Percentiles rank a stretch among this genome's conserved stretches.
These are phyloP conservation scores for Staphylotrichum longicolle DNA, from an alignment of 495 filamentous ascomycete species.

Conservation along the genomic window DNA sequence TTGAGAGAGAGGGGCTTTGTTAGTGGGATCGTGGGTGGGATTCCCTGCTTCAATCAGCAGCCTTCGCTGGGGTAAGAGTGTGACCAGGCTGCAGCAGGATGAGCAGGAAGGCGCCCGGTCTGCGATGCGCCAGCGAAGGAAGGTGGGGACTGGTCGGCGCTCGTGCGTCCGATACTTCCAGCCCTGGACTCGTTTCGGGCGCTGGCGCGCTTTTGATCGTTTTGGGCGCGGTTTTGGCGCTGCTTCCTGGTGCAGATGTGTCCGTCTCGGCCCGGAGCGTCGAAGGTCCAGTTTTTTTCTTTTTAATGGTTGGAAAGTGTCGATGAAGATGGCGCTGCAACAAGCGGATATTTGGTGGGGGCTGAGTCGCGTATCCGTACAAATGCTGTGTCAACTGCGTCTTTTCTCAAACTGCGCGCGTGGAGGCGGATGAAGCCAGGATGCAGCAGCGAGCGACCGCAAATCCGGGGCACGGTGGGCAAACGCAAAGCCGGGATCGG, in stretches of 20 bases:
- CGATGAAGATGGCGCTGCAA: neutral
- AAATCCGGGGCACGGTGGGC: slow-evolving; percentile 14
- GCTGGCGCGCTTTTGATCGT: slow-evolving; percentile 8
- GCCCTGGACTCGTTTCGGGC: slow-evolving; percentile 18
- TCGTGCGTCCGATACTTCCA: slow-evolving; percentile 27
- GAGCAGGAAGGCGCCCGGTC: slow-evolving; percentile 12
- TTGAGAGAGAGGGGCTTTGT: neutral
- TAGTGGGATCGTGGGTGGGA: slow-evolving; percentile 15
- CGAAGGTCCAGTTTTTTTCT: neutral
- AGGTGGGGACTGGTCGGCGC: slow-evolving; percentile 27
- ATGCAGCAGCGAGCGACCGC: slow-evolving; percentile 9
- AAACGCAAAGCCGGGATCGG: slow-evolving; percentile 15
- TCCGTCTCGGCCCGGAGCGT: neutral
- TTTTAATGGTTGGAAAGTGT: neutral
- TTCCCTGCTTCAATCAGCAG: slow-evolving; percentile 29
- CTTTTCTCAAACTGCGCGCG: neutral
- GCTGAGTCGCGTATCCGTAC: slow-evolving; percentile 3
- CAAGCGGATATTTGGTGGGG: slow-evolving; percentile 11
- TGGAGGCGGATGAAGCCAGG: slow-evolving; percentile 13
- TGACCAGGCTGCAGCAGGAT: slow-evolving; percentile 37
- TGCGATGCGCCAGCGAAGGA: slow-evolving; percentile 30
- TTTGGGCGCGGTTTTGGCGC: slow-evolving; percentile 10
- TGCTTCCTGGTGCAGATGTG: slow-evolving; percentile 4
- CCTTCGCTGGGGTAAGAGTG: slow-evolving; percentile 8
- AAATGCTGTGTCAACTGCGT: no score